Evolutionary conservation across 345 rosid species (phyloP).

Genomic region (Nephelium lappaceum): DNA sequence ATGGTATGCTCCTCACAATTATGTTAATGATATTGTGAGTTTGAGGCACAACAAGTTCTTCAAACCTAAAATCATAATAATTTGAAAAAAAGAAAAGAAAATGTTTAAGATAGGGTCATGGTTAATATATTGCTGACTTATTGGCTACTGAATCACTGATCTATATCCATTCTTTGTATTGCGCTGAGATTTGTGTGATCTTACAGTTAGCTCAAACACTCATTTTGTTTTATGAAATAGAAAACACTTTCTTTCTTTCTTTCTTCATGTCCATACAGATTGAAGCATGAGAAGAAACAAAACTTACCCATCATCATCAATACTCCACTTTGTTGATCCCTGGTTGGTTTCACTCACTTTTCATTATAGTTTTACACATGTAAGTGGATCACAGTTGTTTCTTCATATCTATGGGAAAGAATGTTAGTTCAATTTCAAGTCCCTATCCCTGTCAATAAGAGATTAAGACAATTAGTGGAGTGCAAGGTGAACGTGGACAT

Average conservation of each 20-base stretch:
- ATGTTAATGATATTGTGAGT: too few relatives aligned
- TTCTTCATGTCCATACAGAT: too few relatives aligned
- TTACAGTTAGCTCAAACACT: neutral
- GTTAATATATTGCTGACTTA: neutral
- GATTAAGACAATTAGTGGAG: neutral
- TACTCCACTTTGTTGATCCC: neutral
- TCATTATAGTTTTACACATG: neutral
- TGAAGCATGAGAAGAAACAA: neutral
- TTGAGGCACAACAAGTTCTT: too few relatives aligned
- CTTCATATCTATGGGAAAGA: neutral
- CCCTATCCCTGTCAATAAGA: neutral
- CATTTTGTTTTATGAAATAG: too few relatives aligned
- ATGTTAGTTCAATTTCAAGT: neutral
- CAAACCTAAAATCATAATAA: too few relatives aligned
- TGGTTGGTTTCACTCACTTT: slow-evolving; percentile 5
- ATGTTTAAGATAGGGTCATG: neutral
- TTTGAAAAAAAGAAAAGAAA: too few relatives aligned
- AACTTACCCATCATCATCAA: neutral
- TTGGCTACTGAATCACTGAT: neutral
- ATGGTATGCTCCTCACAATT: too few relatives aligned
- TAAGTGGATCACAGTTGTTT: neutral
- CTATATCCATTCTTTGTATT: neutral
- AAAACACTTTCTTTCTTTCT: neutral
- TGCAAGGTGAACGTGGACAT: neutral
- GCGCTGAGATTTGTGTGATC: neutral